Percentiles rank a stretch among this genome's conserved stretches.
Evolutionary conservation across 352 stramenopile species (phyloP).

Genomic region (Phytophthora fragariae): DNA sequence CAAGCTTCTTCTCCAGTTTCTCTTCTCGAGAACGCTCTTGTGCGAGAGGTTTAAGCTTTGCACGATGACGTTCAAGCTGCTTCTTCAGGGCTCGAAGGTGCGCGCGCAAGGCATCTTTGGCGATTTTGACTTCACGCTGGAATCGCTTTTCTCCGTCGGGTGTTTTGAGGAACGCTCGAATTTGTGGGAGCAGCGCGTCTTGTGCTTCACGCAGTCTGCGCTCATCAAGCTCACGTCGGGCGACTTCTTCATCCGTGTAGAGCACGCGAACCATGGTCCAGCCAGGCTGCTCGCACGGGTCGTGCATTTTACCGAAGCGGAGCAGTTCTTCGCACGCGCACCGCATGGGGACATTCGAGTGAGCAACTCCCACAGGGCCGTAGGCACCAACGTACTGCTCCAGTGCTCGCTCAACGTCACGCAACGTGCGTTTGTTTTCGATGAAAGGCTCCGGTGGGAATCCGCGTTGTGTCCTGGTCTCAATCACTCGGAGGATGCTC

Average conservation of each 20-base stretch:
- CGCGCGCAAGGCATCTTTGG: constrained; percentile 51
- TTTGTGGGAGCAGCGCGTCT: constrained; percentile 58
- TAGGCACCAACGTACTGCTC: constrained; percentile 71
- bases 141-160: constrained; percentile 72
- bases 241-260: constrained; percentile 65
- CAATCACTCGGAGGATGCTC: constrained; percentile 67
- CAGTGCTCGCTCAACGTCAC: constrained; percentile 58
- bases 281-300: constrained; percentile 61
- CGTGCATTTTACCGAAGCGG: constrained; percentile 73
- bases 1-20: constrained; percentile 33
- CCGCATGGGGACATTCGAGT: constrained; percentile 74
- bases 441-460: constrained; percentile 74
- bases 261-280: constrained; percentile 74
- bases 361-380: constrained; percentile 62
- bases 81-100: constrained; percentile 53
- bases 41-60: constrained; percentile 35
- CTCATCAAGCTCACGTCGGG: constrained; percentile 57
- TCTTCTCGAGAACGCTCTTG: constrained; percentile 28
- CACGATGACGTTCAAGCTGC: constrained; percentile 41
- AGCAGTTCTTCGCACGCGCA: constrained; percentile 77
- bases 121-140: constrained; percentile 56
- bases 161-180: constrained; percentile 65
- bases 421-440: constrained; percentile 35
- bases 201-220: constrained; percentile 52
- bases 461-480: constrained; percentile 68